Evolutionary conservation across 805 yeast species (phyloP), one percentile per base, ranked within the genome.

Genomic region (Saccharomycopsis fibuligera): DNA sequence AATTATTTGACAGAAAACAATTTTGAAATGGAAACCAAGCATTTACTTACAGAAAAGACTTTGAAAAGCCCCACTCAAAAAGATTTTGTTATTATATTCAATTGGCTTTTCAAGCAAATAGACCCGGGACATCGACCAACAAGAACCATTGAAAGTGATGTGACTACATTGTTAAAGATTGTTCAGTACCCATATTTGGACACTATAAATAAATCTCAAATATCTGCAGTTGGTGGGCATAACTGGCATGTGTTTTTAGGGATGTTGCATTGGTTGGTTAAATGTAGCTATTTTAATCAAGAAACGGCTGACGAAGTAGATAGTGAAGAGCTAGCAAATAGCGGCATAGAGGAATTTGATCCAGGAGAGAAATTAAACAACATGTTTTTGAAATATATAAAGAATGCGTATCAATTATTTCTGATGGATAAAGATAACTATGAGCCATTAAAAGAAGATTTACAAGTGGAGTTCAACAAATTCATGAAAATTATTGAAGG

Each of bases 201-300:
- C 36, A 70, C 86, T 0, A 80, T 90, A 35, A 86, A 83, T 62
- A 82, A 89, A 59, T 83, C 93, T 1, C 95, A 87, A 60, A 81
- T 89, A 35, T 79, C 89, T 35, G 96, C 96, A 0, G 96, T 87
- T 10, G 96, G 96, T 4, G 95, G 96, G 2, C 80, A 83, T 43
- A 81, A 80, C 56, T 89, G 96, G 96, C 88, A 86, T 10, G 74
- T 75, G 5, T 86, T 87, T 55, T 63, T 89, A 37, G 96, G 93
- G 1, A 78, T 90, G 75, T 66, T 89, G 21, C 81, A 83, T 61
- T 89, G 96, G 96, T 62, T 89, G 40, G 79, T 83, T 3, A 78
- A 78, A 54, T 69, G 79, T 52, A 80, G 41, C 19, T 25, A 35
- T 5, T 48, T 39, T 44, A 33, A 31, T 21, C 36, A 39, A 19